Percentiles rank a stretch among this genome's conserved stretches.
Evolutionary conservation across 202 grass and related monocot genomes (phyloP).

Genomic region (Digitaria exilis): DNA sequence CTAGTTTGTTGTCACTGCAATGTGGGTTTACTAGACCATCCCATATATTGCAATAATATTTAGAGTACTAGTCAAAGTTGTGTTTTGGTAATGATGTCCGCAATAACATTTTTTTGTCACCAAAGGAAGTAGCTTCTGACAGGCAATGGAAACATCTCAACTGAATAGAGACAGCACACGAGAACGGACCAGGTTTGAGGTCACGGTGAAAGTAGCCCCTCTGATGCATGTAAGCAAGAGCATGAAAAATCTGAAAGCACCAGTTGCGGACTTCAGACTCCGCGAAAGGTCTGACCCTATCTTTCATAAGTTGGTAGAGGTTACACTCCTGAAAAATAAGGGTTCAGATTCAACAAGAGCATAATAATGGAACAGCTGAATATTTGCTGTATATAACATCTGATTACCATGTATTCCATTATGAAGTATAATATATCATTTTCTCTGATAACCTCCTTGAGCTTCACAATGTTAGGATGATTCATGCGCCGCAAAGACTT

Average conservation of each 20-base stretch:
- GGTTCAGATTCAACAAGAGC: constrained; percentile 30
- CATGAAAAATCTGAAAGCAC: constrained; percentile 99
- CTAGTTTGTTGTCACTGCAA: neutral
- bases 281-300: constrained; percentile 75
- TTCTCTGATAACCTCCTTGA: constrained; percentile 97
- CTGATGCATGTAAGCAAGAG: constrained; percentile 97
- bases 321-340: constrained; percentile 76
- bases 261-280: constrained; percentile 89
- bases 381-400: constrained; percentile 8
- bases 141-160: neutral
- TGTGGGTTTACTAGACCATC: neutral
- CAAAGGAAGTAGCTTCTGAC: neutral
- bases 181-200: constrained; percentile 85
- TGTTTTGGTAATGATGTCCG: neutral
- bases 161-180: constrained; percentile 5
- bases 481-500: constrained; percentile 97
- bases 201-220: constrained; percentile 98
- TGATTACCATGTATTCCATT: constrained; percentile 97
- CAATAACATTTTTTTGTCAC: neutral
- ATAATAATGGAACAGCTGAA: constrained; percentile 3
- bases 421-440: constrained; percentile 90
- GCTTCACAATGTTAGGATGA: constrained; percentile 96
- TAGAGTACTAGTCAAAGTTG: neutral
- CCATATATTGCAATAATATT: neutral
- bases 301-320: constrained; percentile 99